Conservation (phyloP, 148 eudicot genomes). For the Nepenthes gracilis region DNA sequence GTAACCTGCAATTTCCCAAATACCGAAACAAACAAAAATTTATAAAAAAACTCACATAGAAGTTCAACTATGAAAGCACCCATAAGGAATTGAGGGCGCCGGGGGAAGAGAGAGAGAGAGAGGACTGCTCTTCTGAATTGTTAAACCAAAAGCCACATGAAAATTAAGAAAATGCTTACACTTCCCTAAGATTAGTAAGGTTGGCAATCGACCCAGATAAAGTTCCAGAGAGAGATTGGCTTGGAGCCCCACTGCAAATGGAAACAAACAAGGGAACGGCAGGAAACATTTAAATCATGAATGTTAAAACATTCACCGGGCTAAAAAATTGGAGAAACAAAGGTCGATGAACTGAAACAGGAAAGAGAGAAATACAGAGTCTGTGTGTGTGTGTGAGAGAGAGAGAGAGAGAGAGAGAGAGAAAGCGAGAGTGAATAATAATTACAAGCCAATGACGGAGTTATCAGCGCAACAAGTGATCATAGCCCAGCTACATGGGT, state of each 20-base stretch:
- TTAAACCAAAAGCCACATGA: background rate
- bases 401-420: background rate
- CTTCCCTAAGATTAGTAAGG: constrained; percentile 78
- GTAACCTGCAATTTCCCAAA: constrained; percentile 27
- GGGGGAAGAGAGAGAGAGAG: background rate
- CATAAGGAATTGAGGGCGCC: background rate
- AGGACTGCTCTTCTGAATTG: background rate
- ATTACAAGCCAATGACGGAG: constrained; percentile 64
- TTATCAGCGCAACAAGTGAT: constrained; percentile 85
- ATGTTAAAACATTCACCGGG: background rate
- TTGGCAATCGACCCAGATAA: constrained; percentile 60
- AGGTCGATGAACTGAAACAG: too few species aligned
- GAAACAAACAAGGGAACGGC: background rate
- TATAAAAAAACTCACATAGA: background rate
- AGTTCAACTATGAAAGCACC: background rate
- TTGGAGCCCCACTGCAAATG: constrained; percentile 74
- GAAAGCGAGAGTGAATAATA: constrained; percentile 4
- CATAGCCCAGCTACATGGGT: constrained; percentile 99
- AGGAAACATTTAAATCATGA: background rate
- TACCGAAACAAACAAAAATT: background rate
- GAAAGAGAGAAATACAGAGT: background rate
- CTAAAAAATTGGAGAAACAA: background rate
- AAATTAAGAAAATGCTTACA: constrained; percentile 23
- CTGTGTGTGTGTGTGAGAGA: background rate
- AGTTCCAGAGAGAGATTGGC: constrained; percentile 78